Base-by-base conservation (phyloP, 768 basidiomycete genomes). In the Mycena latifolia region DNA sequence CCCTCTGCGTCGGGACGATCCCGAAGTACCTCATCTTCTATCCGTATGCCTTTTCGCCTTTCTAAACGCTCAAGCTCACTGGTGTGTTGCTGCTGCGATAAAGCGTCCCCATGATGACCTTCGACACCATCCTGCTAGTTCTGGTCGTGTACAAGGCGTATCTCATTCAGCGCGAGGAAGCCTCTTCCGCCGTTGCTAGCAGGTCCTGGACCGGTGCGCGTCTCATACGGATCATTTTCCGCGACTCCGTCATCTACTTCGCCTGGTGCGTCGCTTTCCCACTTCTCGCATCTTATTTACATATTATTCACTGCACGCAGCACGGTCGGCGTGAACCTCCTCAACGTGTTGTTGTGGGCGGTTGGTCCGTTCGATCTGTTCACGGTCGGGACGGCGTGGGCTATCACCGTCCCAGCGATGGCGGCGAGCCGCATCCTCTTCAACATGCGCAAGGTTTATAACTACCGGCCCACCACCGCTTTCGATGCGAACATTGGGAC, bases 161-260 rank as follows among this genome's bases (percentile, higher is more conserved):
- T 27, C 17, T 57, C 3, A 57, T 52, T 10, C 63, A 64, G 28
- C 46, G 15, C 24, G 37, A 51, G 28, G 63, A 64, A 33, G 14
- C 33, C 33, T 14, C 31, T 2, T 31, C 27, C 3, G 15, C 12
- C 17, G 20, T n/a, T 1, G 2, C 35, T 22, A 7, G 22, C 10
- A 63, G 20, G 1, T 9, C n/a, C 5, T 50, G 63, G 63, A 64
- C 37, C 10, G 29, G 63, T 8, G 12, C 55, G 11, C 55, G 55
- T 2, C 55, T 64, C 3, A 17, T 57, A 17, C 54, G 37, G 2
- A 51, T 64, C 27, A 64, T 64, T 55, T 64, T 64, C 48, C 46
- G 63, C 1, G 63, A 64, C 37, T 64, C 63, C 5, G 63, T 64
- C 29, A 31, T 64, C 6, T 64, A 64, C 22, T 64, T 64, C 39